These are phyloP conservation scores for Poronia punctata DNA, from an alignment of 495 filamentous ascomycete genomes.

Conservation along the genomic window DNA sequence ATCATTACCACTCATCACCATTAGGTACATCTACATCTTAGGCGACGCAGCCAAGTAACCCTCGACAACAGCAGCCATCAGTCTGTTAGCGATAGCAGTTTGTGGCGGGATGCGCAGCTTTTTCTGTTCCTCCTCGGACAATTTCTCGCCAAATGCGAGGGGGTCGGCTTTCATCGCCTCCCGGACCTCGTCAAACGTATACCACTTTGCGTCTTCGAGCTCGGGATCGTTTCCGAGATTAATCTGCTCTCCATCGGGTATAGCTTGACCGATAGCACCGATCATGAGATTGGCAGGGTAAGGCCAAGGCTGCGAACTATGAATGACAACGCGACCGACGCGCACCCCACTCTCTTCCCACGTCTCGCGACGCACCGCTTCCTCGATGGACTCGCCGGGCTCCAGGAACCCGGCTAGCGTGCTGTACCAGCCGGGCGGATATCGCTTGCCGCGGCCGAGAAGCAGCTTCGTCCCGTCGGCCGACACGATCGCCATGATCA, in stretches of 20 bases:
- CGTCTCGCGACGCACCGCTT: constrained; percentile 88
- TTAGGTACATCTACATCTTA: too few relatives aligned
- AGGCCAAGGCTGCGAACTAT: constrained; percentile 77
- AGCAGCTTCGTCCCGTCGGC: constrained; percentile 66
- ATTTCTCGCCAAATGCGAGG: constrained; percentile 57
- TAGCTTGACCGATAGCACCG: constrained; percentile 80
- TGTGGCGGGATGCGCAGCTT: constrained; percentile 62
- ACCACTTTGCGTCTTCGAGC: constrained; percentile 85
- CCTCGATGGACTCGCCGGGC: constrained; percentile 89
- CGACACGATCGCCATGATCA: constrained; percentile 88
- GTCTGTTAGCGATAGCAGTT: constrained; percentile 75
- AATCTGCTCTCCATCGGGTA: constrained; percentile 72
- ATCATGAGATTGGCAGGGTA: constrained; percentile 83
- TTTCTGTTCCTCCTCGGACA: constrained; percentile 65
- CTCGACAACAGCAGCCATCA: constrained; percentile 45
- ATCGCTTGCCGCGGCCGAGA: constrained; percentile 77
- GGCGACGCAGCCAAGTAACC: constrained; percentile 29
- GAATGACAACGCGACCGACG: constrained; percentile 81
- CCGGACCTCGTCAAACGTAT: constrained; percentile 60
- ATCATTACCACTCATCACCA: too few relatives aligned
- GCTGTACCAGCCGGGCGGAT: constrained; percentile 77
- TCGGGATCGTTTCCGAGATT: constrained; percentile 82
- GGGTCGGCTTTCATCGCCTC: constrained; percentile 54
- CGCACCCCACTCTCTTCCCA: constrained; percentile 90
- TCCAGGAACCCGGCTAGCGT: constrained; percentile 94